These are phyloP conservation scores for Thielaviopsis musarum DNA, from an alignment of 2,329 filamentous ascomycete species.

Conservation along the genomic window DNA sequence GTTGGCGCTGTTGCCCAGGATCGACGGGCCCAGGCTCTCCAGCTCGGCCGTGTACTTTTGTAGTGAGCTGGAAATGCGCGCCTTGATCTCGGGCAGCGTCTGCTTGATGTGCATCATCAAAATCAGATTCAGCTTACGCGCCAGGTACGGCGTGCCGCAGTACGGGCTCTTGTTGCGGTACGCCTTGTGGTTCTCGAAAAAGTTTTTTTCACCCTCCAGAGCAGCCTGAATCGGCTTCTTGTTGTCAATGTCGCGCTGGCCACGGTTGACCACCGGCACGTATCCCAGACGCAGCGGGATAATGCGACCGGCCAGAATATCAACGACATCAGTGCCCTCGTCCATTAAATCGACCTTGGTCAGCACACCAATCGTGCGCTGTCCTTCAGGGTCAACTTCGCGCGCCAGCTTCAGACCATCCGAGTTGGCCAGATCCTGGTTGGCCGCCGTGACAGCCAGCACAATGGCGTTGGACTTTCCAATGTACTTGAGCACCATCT, in stretches of 20 bases:
- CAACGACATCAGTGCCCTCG: conserved; percentile 92
- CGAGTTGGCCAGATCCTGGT: conserved; percentile 96
- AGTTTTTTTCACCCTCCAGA: conserved; percentile 85
- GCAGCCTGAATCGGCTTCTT: conserved; percentile 86
- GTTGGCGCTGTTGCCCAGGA: conserved; percentile 90
- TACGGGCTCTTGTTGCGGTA: conserved; percentile 98
- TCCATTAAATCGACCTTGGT: conserved; percentile 99
- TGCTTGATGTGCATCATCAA: conserved; percentile 99
- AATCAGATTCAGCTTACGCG: conserved; percentile 92
- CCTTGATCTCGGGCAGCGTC: conserved; percentile 96
- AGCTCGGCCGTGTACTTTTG: conserved; percentile 83
- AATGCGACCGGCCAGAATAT: conserved; percentile 93
- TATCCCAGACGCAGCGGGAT: conserved; percentile 91
- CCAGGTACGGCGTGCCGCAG: conserved; percentile 93
- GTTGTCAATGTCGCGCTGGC: conserved; percentile 96
- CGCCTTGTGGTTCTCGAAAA: conserved; percentile 96
- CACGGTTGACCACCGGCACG: conserved; percentile 93
- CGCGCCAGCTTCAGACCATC: conserved; percentile 91
- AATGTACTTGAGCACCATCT: conserved; percentile 98
- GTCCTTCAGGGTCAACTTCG: conserved; percentile 93
- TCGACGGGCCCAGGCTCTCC: conserved; percentile 69
- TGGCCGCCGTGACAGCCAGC: conserved; percentile 86
- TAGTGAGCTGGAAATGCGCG: conserved; percentile 80
- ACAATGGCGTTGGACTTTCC: conserved; percentile 98
- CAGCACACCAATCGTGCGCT: conserved; percentile 93